Evolutionary conservation across 768 basidiomycete species (phyloP).

Genomic region (Paxillus rubicundulus): DNA sequence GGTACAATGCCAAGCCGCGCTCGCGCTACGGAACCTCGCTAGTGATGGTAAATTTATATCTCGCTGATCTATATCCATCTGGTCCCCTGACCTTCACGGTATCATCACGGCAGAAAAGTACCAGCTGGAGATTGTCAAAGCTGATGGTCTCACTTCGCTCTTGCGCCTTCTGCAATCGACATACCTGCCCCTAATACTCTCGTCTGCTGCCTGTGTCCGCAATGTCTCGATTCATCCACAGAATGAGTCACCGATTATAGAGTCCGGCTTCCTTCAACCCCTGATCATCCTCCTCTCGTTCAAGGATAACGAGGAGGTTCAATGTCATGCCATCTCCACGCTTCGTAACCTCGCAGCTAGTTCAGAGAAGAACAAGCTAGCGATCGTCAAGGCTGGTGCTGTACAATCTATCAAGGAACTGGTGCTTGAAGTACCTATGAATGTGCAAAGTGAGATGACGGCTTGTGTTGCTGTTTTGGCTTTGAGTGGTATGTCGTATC

Average conservation of each 20-base stretch:
- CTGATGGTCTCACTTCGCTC: conserved; percentile 87
- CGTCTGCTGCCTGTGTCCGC: conserved; percentile 96
- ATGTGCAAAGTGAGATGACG: conserved; percentile 99
- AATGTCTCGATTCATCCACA: conserved; percentile 98
- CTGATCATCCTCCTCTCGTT: conserved; percentile 94
- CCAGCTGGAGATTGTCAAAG: conserved; percentile 96
- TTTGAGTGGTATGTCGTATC: conserved; percentile 71
- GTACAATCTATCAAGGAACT: conserved; percentile 96
- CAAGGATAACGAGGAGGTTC: conserved; percentile 99
- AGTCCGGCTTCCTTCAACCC: conserved; percentile 94
- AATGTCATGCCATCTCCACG: conserved; percentile 98
- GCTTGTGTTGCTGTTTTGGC: conserved; percentile 97
- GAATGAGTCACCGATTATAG: conserved; percentile 99
- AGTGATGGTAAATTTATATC: conserved; percentile 69
- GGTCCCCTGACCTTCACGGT: conserved; percentile 1
- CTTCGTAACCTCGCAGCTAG: conserved; percentile 94
- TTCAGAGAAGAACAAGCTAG: conserved; percentile 96
- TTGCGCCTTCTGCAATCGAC: conserved; percentile 94
- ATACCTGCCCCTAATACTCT: conserved; percentile 95
- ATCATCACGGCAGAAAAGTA: conserved; percentile 75
- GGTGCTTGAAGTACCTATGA: conserved; percentile 91
- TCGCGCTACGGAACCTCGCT: conserved; percentile 94
- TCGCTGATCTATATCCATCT: conserved; percentile 3
- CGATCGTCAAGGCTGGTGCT: conserved; percentile 97
- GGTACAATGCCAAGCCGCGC: conserved; percentile 97